Evolutionary conservation across 495 filamentous ascomycete genomes (phyloP), one percentile per base, ranked within the genome.

Genomic region (Aspergillus egyptiacus): DNA sequence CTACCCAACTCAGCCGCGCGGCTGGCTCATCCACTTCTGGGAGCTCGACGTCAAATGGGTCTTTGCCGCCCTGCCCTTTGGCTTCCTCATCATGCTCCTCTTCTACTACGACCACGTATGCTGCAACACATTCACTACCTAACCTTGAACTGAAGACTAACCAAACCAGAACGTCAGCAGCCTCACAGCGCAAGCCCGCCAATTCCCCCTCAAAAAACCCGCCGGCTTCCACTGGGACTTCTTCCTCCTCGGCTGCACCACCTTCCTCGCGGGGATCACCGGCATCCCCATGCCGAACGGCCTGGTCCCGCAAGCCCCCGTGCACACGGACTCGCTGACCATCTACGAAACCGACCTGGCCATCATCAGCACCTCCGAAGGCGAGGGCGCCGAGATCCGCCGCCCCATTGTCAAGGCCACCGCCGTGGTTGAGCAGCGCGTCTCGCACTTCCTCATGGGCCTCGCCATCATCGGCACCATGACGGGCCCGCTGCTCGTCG

Each of bases 221-320:
- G 85, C 86, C 17, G 88, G 88, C 24, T 94, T 94, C 63, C 88
- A 91, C 71, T 94, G 87, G 87, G 88, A 91, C 61, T 67, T 94
- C 47, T 91, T 93, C 72, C 79, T 93, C 39, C 80, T 93, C 3
- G 88, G 88, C 18, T 68, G 85, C 19, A 93, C 89, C 10, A 90
- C 87, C 0, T 84, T 83, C 46, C 63, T 91, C 20, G 80, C 83
- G 13, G 89, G 88, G 5, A 69, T 94, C 7, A 69, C 90, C 10
- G 88, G 89, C 0, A 75, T 93, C 15, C 88, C 89, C 14, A 82
- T 87, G 52, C 89, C 88, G 22, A 93, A 93, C 62, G 89, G 88
- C 3, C 79, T 95, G n/a, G 85, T 88, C 52, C 84, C 84, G 1
- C 89, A 94, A 51, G 88, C 87, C 3, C 88, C 89, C 4, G 88